Conservation (phyloP, 306 rosid species). For the Vicia faba region DNA sequence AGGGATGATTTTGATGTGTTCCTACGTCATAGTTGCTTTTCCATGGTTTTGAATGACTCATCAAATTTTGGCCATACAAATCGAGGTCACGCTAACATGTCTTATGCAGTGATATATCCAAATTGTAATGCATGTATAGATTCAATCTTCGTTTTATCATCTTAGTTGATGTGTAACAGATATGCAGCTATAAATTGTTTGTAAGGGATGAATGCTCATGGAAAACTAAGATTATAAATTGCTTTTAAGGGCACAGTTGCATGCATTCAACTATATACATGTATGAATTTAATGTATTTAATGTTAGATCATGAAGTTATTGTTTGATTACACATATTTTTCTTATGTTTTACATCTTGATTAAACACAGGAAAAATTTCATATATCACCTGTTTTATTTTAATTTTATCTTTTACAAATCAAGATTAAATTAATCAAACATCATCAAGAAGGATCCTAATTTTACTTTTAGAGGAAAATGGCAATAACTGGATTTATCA, state of each 20-base stretch:
- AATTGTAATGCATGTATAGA: too few species aligned
- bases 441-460: too few species aligned
- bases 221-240: not conserved
- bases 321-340: slow-evolving; percentile 2
- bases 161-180: not conserved
- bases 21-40: slow-evolving; percentile 25
- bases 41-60: slow-evolving; percentile 10
- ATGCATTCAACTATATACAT: slow-evolving; percentile 1
- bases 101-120: too few species aligned
- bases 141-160: too few species aligned
- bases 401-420: too few species aligned
- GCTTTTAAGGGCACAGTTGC: slow-evolving; percentile 1
- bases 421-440: too few species aligned
- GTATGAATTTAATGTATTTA: slow-evolving; percentile 10
- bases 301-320: slow-evolving; percentile 1
- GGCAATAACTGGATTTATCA: too few species aligned
- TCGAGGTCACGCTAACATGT: too few species aligned
- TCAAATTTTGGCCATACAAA: not conserved
- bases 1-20: slow-evolving; percentile 13
- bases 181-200: slow-evolving; percentile 8
- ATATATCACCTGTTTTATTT: too few species aligned
- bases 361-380: too few species aligned
- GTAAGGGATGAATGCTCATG: slow-evolving; percentile 11
- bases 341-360: too few species aligned
- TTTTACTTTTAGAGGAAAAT: too few species aligned